These are phyloP conservation scores for Blumeriella jaapii DNA, from an alignment of 2,329 filamentous ascomycete species.

Conservation along the genomic window DNA sequence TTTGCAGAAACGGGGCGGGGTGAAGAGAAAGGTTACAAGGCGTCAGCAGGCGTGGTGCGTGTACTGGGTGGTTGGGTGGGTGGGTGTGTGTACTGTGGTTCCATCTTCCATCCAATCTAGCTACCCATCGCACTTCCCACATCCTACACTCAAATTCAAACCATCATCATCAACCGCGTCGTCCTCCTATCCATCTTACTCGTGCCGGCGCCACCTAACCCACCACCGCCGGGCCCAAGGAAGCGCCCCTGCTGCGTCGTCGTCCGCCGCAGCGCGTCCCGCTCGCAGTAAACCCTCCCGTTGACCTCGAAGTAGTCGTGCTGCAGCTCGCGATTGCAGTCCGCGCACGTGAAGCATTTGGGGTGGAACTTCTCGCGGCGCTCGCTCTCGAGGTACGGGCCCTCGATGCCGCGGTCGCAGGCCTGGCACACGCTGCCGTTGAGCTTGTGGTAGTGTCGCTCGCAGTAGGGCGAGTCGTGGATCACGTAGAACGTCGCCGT, in stretches of 20 bases:
- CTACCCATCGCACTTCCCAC: too few species aligned
- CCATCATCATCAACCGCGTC: conserved; percentile 41
- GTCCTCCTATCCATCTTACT: conserved; percentile 35
- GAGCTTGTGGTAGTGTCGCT: conserved; percentile 81
- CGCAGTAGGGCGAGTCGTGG: conserved; percentile 78
- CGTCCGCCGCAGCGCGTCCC: conserved; percentile 52
- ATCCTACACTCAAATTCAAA: conserved; percentile 12
- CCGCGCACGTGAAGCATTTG: conserved; percentile 71
- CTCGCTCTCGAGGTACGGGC: conserved; percentile 83
- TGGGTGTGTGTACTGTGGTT: too few species aligned
- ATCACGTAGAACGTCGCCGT: conserved; percentile 91
- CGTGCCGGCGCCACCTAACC: conserved; percentile 13
- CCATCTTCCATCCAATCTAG: too few species aligned
- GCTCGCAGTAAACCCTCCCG: conserved; percentile 72
- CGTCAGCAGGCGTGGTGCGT: too few species aligned
- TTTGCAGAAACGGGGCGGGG: too few species aligned
- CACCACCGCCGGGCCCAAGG: conserved; percentile 11
- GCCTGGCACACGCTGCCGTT: conserved; percentile 76
- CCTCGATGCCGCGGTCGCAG: conserved; percentile 82
- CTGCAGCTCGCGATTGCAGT: conserved; percentile 61
- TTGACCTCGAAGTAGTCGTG: conserved; percentile 89
- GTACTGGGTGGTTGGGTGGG: too few species aligned
- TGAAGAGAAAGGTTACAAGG: too few species aligned
- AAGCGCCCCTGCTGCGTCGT: conserved; percentile 19
- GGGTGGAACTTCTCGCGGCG: conserved; percentile 71